Percentiles rank a stretch among this genome's conserved stretches.
phyloP scores from a whole-genome alignment of 2,329 filamentous ascomycete species.

The Colletotrichum tropicicola region DNA sequence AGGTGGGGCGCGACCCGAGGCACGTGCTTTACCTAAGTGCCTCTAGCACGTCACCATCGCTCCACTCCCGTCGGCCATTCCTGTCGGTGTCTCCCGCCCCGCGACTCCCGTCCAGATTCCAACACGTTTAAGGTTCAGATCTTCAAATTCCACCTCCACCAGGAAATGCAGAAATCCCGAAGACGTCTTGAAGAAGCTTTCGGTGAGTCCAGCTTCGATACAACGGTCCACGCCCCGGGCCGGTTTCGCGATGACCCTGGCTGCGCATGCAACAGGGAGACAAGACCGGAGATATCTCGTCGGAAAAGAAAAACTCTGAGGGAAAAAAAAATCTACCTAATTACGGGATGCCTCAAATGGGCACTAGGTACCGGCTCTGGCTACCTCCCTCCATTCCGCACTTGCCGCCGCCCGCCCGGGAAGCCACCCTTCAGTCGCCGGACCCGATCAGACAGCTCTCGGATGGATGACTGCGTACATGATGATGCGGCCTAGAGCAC shows the following conservation, averaged over 20 bases:
- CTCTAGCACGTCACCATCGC: constrained; percentile 11
- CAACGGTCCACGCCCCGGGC: no score
- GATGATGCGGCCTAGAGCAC: neutral
- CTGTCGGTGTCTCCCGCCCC: neutral
- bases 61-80: neutral
- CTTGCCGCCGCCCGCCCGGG: neutral
- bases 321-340: no score
- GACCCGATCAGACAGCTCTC: no score
- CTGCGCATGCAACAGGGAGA: neutral
- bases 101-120: neutral
- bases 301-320: no score
- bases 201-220: no score
- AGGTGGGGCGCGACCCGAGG: no score
- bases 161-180: no score
- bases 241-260: neutral
- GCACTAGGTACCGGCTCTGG: neutral
- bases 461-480: neutral
- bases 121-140: no score
- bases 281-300: constrained; percentile 12
- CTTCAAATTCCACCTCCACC: no score
- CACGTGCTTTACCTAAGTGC: no score
- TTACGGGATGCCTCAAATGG: neutral
- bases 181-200: no score
- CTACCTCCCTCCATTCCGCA: neutral
- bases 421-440: neutral